Base-by-base conservation (phyloP, 768 basidiomycete species). In the Leccinellum albellum region DNA sequence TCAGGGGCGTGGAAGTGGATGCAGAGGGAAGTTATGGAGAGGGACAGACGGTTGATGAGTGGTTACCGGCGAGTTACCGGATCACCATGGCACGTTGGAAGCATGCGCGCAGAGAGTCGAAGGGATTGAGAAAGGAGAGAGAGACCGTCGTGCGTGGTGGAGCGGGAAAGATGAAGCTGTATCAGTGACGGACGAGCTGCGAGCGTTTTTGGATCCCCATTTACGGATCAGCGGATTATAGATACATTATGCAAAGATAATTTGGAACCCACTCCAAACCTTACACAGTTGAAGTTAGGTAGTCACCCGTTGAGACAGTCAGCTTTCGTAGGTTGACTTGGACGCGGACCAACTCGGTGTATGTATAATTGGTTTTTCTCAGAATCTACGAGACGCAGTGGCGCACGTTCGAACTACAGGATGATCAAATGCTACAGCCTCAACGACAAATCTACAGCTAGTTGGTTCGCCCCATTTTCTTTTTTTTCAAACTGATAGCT, bases 131-230 rank as follows among this genome's bases (percentile, higher is more conserved):
- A 52, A 14, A 5, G 4, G 44, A 33, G 17, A 17, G 13, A 44
- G 40, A 35, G 54, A 26, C 4, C 1, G 17, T 48, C 10, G 44
- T 13, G 17, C 66, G 67, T 2, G 63, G 68, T 37, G 58, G 66
- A 51, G 58, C 57, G 4, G 68, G 67, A 6, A 70, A 45, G 61
- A 64, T 62, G 68, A 70, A 66, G 60, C 54, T 69, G 3, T 68
- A 68, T 20, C n/a, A n/a, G n/a, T n/a, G n/a, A n/a, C n/a, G n/a
- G 51, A 59, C 7, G n/a, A 24, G 40, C 6, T 40, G n/a, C n/a
- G n/a, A n/a, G n/a, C n/a, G 28, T 47, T 28, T 33, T 29, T 42
- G 10, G 29, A 32, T 26, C 4, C 1, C 14, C n/a, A 8, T n/a
- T n/a, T n/a, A n/a, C 24, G 17, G 24, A 42, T 51, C 35, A 35